Evolutionary conservation across 495 filamentous ascomycete species (phyloP).

Genomic region (Talaromyces wortmannii): DNA sequence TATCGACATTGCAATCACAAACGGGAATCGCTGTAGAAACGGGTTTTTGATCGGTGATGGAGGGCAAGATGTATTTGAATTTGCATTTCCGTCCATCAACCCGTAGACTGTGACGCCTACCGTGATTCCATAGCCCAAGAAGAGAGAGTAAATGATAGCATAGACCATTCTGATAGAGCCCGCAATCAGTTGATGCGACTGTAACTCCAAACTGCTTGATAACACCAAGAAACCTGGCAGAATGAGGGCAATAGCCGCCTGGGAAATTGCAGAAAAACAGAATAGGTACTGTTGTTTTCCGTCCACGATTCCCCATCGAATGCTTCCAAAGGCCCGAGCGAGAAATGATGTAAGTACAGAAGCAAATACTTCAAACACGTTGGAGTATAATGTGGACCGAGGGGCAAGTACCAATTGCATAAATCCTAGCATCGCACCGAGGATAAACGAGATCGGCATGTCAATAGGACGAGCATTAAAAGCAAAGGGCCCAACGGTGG

Average conservation of each 20-base stretch:
- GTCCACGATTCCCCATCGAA: slow-evolving; percentile 25
- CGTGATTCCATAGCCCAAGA: slow-evolving; percentile 92
- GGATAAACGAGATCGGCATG: slow-evolving; percentile 74
- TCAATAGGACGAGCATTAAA: slow-evolving; percentile 81
- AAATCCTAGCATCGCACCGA: slow-evolving; percentile 74
- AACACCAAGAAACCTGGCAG: slow-evolving; percentile 80
- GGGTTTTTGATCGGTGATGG: slow-evolving; percentile 18
- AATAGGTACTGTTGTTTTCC: slow-evolving; percentile 51
- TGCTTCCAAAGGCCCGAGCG: slow-evolving; percentile 75
- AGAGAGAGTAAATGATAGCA: slow-evolving; percentile 86
- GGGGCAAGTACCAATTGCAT: slow-evolving; percentile 74
- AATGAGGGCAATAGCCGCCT: slow-evolving; percentile 84
- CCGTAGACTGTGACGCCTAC: slow-evolving; percentile 89
- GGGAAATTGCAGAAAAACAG: slow-evolving; percentile 82
- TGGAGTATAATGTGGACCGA: slow-evolving; percentile 64
- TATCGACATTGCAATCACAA: slow-evolving; percentile 66
- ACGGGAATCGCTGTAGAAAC: slow-evolving; percentile 42
- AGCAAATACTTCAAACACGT: slow-evolving; percentile 82
- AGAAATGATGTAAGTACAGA: slow-evolving; percentile 78
- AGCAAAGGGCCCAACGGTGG: slow-evolving; percentile 71
- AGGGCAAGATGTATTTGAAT: slow-evolving; percentile 56
- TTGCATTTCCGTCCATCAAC: slow-evolving; percentile 64
- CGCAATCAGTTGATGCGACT: slow-evolving; percentile 75
- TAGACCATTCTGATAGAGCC: slow-evolving; percentile 90
- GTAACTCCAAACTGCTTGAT: slow-evolving; percentile 74